Base-by-base conservation (phyloP, 2,329 filamentous ascomycete species). In the Lasiodiplodia gonubiensis region DNA sequence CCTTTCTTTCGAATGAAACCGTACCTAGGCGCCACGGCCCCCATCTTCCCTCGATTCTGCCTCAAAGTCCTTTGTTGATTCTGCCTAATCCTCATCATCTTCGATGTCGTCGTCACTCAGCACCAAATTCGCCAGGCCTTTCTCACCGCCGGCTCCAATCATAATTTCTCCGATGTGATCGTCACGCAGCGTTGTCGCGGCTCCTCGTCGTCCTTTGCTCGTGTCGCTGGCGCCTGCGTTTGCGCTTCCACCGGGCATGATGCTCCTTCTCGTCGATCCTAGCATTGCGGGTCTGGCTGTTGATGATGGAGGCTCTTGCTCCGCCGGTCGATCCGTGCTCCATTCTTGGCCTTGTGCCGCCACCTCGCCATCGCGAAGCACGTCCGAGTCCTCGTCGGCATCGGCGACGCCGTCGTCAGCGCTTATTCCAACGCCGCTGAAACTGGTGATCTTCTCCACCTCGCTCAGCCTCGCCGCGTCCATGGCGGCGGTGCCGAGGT, bases 371-470 rank as follows among this genome's bases (percentile, higher is more conserved):
- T 68, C 70, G 37, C 64, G 46, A 18, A 70, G 73, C 1, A 66
- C 64, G 1, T 78, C 79, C 73, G 6, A 77, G 12, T 77, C 74
- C 25, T 25, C n/a, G 37, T 39, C 52, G 63, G 25, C 42, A 12
- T 77, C 77, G 12, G 78, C 74, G 39, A 39, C 21, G 39, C 53
- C 53, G 64, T 39, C 46, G 30, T 59, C 54, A 57, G 64, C 52
- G 64, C 64, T n/a, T 48, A 66, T 49, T 57, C 71, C 82, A 21
- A 89, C 85, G 18, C 88, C 88, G 6, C 84, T 85, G 72, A 93
- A 91, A 2, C 85, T 85, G 0, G 89, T 89, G 8, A 96, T 86
- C 72, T 86, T 89, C 66, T 90, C 88, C 10, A 94, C 83, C 23
- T 90, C 87, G 61, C 82, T 83, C 2, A 86, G 78, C 27, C 81